Evolutionary conservation across 345 rosid species (phyloP), one percentile per base, ranked within the genome.

Genomic region (Firmiana major): DNA sequence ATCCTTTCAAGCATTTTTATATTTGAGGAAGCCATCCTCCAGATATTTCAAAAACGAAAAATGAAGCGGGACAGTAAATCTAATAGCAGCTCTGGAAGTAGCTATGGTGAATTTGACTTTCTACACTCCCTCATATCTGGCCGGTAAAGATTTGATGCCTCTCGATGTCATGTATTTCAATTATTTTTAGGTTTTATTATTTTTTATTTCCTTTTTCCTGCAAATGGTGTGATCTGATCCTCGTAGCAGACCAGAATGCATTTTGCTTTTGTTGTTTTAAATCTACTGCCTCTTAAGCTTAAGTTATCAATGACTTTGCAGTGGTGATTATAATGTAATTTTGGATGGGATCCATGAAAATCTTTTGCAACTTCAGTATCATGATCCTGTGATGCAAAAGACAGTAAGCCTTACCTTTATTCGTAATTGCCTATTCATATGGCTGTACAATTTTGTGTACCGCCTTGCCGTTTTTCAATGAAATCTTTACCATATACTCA

Each of bases 321-420:
- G 99, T 78, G 99, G 91, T 83, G 98, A 96, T 82, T 90, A 90
- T 84, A 97, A 93, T 87, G 65, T 88, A 67, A 86, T 96, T 80
- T 84, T 91, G 71, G 94, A 96, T 81, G 99, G 99, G 36, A 82
- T 93, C 74, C 90, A 96, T 76, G 97, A 96, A 79, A 96, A 96
- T 85, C 65, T 96, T 75, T 86, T 96, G 85, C 93, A 87, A 78
- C 97, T 92, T 80, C 89, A 82, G 16, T 96, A 90, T 84, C 99
- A 96, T 85, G 97, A 93, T 91, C 99, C 99, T 9, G 79, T 87
- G 82, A 91, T 96, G 99, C 87, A 87, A 60, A 96, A 93, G 83
- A 93, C 97, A 60, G 99, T 92, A 92, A 83, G 93, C 77, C 76
- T 76, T 76, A 4, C 43, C 28, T 69, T 74, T 63, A 60, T 38